phyloP scores from a whole-genome alignment of 208 protist species.

The Acanthamoeba royreba region DNA sequence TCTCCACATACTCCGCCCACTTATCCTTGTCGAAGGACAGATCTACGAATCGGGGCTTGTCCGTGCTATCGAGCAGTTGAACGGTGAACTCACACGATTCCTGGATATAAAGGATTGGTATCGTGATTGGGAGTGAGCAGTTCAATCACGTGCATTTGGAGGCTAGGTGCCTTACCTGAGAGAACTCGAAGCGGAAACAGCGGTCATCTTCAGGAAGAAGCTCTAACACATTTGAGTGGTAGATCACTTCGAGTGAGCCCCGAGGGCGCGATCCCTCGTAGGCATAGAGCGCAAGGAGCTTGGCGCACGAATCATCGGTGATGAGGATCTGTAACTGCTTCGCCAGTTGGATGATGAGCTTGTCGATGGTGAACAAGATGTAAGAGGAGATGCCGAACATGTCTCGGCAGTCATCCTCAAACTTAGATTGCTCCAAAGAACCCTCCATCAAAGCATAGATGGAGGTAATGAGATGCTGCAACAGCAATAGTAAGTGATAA shows the following conservation, averaged over 20 bases:
- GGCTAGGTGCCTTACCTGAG: too few relatives aligned
- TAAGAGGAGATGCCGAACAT: conserved; percentile 59
- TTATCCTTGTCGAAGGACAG: conserved; percentile 52
- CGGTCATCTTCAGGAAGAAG: conserved; percentile 48
- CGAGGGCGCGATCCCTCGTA: not conserved
- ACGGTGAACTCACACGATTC: conserved; percentile 42
- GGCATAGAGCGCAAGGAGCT: conserved; percentile 52
- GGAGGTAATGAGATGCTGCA: not conserved
- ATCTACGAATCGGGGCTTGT: conserved; percentile 30
- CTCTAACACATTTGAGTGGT: conserved; percentile 52
- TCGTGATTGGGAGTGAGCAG: not conserved
- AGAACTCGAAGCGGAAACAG: not conserved
- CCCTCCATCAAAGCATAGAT: not conserved
- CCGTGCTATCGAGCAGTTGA: conserved; percentile 53
- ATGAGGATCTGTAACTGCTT: conserved; percentile 60
- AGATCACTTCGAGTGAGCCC: conserved; percentile 42
- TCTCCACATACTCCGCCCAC: not conserved
- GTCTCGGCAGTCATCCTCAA: conserved; percentile 65
- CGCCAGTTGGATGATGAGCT: conserved; percentile 52
- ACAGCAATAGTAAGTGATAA: not conserved
- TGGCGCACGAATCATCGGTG: conserved; percentile 46
- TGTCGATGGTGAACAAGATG: conserved; percentile 67
- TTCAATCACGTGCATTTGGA: too few relatives aligned
- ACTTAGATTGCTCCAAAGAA: conserved; percentile 28
- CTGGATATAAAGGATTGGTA: not conserved